These are phyloP conservation scores for Cytidiella melzeri DNA, from an alignment of 768 basidiomycete genomes.

Conservation along the genomic window DNA sequence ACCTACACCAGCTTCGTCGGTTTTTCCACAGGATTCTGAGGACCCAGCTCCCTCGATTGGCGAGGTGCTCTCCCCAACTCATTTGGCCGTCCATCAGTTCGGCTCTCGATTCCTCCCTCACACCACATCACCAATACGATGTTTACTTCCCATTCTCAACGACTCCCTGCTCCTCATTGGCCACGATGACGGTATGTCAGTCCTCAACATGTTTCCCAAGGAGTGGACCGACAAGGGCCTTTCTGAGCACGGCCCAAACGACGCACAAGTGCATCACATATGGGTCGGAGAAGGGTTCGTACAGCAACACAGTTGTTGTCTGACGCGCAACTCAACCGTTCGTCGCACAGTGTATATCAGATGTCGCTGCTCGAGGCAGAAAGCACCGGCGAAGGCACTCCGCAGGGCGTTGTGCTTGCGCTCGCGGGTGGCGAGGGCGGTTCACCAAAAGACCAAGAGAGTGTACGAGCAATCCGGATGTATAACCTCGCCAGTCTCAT, in stretches of 20 bases:
- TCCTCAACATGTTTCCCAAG: constrained; percentile 76
- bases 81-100: constrained; percentile 67
- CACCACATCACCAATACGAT: constrained; percentile 65
- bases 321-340: background rate
- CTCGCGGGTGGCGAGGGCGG: constrained; percentile 63
- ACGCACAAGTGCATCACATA: constrained; percentile 59
- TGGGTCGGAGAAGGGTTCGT: constrained; percentile 77
- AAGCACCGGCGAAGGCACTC: constrained; percentile 47
- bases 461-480: constrained; percentile 61
- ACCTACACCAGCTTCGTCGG: constrained; percentile 9
- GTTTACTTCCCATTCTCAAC: constrained; percentile 62
- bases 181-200: constrained; percentile 73
- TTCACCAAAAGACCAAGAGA: constrained; percentile 50
- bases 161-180: constrained; percentile 71
- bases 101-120: constrained; percentile 86
- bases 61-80: constrained; percentile 53
- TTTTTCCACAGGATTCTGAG: constrained; percentile 19
- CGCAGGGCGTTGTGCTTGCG: constrained; percentile 72
- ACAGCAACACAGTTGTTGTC: background rate
- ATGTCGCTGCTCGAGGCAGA: constrained; percentile 67
- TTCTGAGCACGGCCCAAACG: constrained; percentile 53
- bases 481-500: constrained; percentile 74
- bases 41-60: constrained; percentile 29
- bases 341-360: constrained; percentile 56
- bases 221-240: constrained; percentile 47